Evolutionary conservation across 1,284 basidiomycete species (phyloP), one percentile per base, ranked within the genome.

Genomic region (Trametes versicolor): DNA sequence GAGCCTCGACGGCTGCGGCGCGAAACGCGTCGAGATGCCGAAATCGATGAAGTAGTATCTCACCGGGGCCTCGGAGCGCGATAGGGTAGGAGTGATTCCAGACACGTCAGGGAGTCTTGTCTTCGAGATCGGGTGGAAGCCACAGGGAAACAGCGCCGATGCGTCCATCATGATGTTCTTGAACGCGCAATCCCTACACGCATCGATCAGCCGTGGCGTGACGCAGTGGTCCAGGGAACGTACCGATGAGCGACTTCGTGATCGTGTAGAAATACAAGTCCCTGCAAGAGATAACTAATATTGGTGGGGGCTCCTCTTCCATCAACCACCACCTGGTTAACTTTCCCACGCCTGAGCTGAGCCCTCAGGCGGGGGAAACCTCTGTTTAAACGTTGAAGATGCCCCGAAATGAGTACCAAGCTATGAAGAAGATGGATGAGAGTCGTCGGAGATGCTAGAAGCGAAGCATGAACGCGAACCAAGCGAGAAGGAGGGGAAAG

Each of bases 1-100:
- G 1, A 70, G 57, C 15, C 56, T 54, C 7, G 19, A 32, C 7
- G 43, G 8, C 43, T 66, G 56, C 13, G 63, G 21, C 36, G 62
- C n/a, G 48, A 69, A 63, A 19, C 57, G 51, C 9, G 60, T 48
- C 3, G 70, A 73, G 7, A 74, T 65, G 2, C 70, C 73, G 53
- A 72, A 75, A 43, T 75, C 74, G 52, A 75, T 57, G 36, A 63
- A 71, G 61, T 73, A 74, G 54, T 75, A 75, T 25, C 41, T 66
- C 43, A 74, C 62, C 0, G 61, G 47, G 0, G 41, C 64, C 0
- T 54, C 25, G 2, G 50, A 32, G 9, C 71, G 64, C 4, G 66
- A 48, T 7, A 66, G 45, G 4, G 37, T 19, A 0, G 57, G 61
- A 2, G 70, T 66, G 19, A 2, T 3, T 17, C 41, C 51, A 6